These are phyloP conservation scores for Verticillium alfalfae DNA, from an alignment of 2,329 filamentous ascomycete species.

Conservation along the genomic window DNA sequence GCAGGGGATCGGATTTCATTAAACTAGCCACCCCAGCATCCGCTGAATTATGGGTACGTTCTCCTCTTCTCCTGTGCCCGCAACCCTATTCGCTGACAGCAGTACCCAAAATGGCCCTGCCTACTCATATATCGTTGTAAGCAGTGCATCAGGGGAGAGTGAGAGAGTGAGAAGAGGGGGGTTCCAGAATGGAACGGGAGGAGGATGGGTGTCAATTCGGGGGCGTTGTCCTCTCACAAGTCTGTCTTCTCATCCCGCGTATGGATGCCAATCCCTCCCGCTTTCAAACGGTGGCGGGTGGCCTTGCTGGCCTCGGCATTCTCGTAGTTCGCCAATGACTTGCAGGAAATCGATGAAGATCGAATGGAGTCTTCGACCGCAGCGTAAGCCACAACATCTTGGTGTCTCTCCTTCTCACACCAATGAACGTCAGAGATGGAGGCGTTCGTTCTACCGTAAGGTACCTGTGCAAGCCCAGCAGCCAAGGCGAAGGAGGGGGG, in stretches of 20 bases:
- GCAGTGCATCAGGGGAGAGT: neutral
- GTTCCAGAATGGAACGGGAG: neutral
- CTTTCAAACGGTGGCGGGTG: neutral
- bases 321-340: neutral
- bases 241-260: neutral
- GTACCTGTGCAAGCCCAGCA: neutral
- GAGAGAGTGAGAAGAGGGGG: neutral
- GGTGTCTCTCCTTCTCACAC: neutral
- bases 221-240: neutral
- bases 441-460: neutral
- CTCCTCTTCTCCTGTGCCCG: neutral
- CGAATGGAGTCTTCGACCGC: neutral
- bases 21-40: neutral
- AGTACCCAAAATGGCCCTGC: neutral
- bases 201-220: neutral
- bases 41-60: neutral
- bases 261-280: neutral
- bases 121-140: neutral
- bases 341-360: neutral
- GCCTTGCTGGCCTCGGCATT: neutral
- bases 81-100: neutral
- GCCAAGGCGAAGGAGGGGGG: neutral
- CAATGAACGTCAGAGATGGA: neutral
- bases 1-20: conserved; percentile 1
- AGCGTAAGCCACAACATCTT: neutral